phyloP scores from a whole-genome alignment of 768 basidiomycete species.

The Tylopilus sp. region DNA sequence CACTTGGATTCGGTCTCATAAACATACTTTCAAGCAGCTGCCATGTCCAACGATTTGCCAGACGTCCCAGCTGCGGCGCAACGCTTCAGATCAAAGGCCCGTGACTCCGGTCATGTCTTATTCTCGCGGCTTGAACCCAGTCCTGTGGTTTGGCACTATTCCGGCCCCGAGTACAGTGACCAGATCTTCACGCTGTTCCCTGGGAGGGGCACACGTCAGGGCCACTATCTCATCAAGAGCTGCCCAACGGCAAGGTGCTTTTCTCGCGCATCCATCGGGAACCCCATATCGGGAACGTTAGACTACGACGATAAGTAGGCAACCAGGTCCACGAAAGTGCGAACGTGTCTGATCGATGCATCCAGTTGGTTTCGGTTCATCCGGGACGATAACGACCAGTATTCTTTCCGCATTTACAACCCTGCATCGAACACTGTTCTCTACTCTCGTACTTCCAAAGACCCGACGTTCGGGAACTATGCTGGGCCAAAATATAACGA shows the following conservation, averaged over 20 bases:
- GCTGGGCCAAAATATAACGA: background rate
- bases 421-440: background rate
- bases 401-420: slow-evolving; percentile 1
- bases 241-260: slow-evolving; percentile 2
- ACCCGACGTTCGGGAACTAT: slow-evolving; percentile 2
- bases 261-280: slow-evolving; percentile 1
- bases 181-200: slow-evolving; percentile 5
- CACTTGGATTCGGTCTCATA: background rate
- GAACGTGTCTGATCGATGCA: background rate
- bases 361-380: slow-evolving; percentile 2
- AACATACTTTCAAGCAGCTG: too few relatives aligned
- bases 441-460: background rate
- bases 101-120: background rate
- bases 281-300: too few relatives aligned
- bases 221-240: slow-evolving; percentile 5
- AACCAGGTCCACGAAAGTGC: too few relatives aligned
- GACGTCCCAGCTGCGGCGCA: background rate
- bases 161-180: background rate
- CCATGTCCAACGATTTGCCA: background rate
- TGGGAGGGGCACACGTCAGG: background rate
- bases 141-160: background rate
- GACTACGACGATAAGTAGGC: slow-evolving; percentile 1
- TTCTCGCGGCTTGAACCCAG: background rate
- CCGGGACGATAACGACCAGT: background rate
- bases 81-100: background rate